A percentile compares a stretch with the other conserved stretches of the same genome.
These are phyloP conservation scores for Crataegus laevigata DNA, from an alignment of 306 rosid genomes.

Conservation along the genomic window DNA sequence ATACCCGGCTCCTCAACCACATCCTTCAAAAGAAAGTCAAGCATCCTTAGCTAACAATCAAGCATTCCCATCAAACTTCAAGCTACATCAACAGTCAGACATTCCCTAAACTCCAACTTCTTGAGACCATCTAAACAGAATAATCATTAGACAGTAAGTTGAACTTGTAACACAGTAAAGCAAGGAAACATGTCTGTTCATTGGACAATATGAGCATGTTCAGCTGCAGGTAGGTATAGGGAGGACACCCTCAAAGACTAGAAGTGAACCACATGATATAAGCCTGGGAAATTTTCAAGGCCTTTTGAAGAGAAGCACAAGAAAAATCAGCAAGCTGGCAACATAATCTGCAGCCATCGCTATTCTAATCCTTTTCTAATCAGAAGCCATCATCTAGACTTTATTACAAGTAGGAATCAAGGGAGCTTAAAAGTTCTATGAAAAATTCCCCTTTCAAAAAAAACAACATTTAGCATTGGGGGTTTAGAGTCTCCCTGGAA, in stretches of 20 bases:
- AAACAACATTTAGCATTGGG: not conserved
- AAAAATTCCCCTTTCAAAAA: not conserved
- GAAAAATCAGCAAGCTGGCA: not conserved
- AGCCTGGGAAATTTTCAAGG: not conserved
- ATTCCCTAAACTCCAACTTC: conserved; percentile 18
- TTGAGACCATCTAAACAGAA: conserved; percentile 12
- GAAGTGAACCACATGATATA: not conserved
- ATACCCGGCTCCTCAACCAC: conserved; percentile 34
- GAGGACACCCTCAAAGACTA: not conserved
- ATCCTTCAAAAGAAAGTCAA: conserved; percentile 34
- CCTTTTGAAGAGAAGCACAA: not conserved
- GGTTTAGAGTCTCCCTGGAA: not conserved
- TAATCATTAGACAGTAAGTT: not conserved
- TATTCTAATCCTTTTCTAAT: not conserved
- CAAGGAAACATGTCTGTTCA: not conserved
- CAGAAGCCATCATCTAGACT: not conserved
- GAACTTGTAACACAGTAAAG: not conserved
- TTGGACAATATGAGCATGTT: not conserved
- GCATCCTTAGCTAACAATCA: conserved; percentile 26
- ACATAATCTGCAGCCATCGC: not conserved
- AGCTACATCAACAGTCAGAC: conserved; percentile 12
- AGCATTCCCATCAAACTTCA: conserved; percentile 24
- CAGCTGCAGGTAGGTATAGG: not conserved
- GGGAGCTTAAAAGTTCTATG: not conserved
- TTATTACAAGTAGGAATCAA: not conserved